Base-by-base conservation (phyloP, 768 basidiomycete species). In the Tylopilus sp. region DNA sequence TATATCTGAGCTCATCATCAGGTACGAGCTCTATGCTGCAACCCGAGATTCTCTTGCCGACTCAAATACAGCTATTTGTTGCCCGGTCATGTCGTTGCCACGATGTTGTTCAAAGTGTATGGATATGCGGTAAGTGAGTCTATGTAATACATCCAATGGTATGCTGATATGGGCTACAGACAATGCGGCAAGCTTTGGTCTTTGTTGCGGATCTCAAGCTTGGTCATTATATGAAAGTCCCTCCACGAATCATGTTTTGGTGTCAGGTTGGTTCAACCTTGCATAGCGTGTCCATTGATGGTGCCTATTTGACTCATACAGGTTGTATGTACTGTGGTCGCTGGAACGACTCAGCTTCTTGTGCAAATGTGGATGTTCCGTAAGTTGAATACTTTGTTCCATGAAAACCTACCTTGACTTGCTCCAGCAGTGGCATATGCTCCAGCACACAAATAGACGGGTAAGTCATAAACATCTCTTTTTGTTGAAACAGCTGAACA, bases 91-190 rank as follows among this genome's bases (percentile, higher is more conserved):
- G 86, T 88, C 5, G 65, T 91, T 49, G 88, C 90, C 0, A 88
- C 83, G 77, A 89, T 91, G 88, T 73, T 91, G 73, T 90, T 90
- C 78, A 91, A 88, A 79, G 86, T 85, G 0, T 88, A 77, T 76
- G 87, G 88, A 26, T 88, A 88, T 59, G 83, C 85, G 50, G 83
- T 71, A 25, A 35, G 65, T 44, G 39, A 12, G 21, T 4, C 6
- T 15, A 28, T n/a, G 26, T 21, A 8, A 17, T 1, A 6, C n/a
- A 22, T 20, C 13, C 18, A 18, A 18, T 2, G 6, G 12, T 2
- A 3, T 21, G 25, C 51, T 57, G n/a, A 65, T 8, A 10, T n/a
- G 22, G 47, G 26, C 25, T 5, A n/a, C 21, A 58, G 58, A 56
- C 68, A 10, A 72, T 75, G 70, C 42, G 59, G 20, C 63, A 68